Conservation (phyloP, 192 early-diverging fungal species). For the Backusella luteola region DNA sequence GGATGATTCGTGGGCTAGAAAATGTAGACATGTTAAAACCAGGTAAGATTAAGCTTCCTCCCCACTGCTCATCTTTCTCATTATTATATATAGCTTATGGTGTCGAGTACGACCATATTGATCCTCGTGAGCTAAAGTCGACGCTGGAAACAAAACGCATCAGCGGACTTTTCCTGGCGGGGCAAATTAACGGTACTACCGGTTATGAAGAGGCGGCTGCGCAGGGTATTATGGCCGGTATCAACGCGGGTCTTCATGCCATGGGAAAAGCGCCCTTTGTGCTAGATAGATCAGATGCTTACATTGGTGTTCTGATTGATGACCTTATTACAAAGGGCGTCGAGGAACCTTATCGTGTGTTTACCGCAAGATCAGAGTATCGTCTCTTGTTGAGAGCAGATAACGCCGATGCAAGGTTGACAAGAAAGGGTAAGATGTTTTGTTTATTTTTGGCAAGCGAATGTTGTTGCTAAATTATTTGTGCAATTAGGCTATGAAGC, state of each 20-base stretch:
- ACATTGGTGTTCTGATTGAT: conserved; percentile 81
- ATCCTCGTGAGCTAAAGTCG: conserved; percentile 74
- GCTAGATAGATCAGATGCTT: conserved; percentile 74
- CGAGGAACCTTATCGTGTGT: conserved; percentile 80
- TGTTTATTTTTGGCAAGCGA: not conserved
- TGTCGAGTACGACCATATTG: conserved; percentile 85
- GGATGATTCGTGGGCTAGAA: conserved; percentile 73
- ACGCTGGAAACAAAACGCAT: conserved; percentile 81
- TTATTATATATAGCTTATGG: conserved; percentile 56
- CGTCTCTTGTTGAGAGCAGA: conserved; percentile 72
- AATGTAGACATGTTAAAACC: conserved; percentile 70
- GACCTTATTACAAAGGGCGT: conserved; percentile 82
- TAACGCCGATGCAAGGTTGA: conserved; percentile 77
- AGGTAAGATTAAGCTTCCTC: conserved; percentile 25
- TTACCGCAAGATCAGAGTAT: conserved; percentile 83
- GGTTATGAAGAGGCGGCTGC: conserved; percentile 84
- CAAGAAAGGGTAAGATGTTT: conserved; percentile 51
- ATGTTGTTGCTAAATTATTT: not conserved
- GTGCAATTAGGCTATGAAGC: conserved; percentile 41
- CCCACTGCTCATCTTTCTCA: not conserved
- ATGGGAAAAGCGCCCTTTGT: conserved; percentile 54
- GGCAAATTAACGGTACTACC: conserved; percentile 88
- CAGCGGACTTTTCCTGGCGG: conserved; percentile 72
- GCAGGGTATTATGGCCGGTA: conserved; percentile 76
- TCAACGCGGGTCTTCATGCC: conserved; percentile 69